A percentile compares a stretch with the other conserved stretches of the same genome.
phyloP scores from a whole-genome alignment of 2,329 filamentous ascomycete genomes.

The Clonostachys chloroleuca region DNA sequence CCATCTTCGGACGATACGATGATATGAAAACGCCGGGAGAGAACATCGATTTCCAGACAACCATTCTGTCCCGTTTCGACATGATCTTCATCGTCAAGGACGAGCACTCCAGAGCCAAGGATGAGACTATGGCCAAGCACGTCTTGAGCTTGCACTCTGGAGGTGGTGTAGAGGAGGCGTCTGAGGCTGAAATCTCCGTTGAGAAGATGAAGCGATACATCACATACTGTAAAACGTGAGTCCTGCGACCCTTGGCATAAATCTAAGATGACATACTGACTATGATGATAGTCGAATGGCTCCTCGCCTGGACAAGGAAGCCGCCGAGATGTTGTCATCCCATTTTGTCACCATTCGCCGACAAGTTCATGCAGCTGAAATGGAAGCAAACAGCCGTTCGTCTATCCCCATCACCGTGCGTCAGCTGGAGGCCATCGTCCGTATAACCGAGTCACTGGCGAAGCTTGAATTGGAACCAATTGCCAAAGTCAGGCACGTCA shows the following conservation, averaged over 20 bases:
- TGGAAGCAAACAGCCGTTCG: slow-evolving; percentile 84
- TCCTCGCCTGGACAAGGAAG: slow-evolving; percentile 82
- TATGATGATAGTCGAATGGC: slow-evolving; percentile 67
- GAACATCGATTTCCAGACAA: slow-evolving; percentile 99
- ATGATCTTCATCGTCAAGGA: slow-evolving; percentile 99
- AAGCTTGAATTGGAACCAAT: slow-evolving; percentile 84
- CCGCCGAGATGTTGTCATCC: slow-evolving; percentile 91
- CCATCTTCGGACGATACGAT: slow-evolving; percentile 96
- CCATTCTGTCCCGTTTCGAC: slow-evolving; percentile 95
- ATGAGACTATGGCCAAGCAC: slow-evolving; percentile 92
- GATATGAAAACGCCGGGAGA: slow-evolving; percentile 96
- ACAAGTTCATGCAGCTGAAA: slow-evolving; percentile 87
- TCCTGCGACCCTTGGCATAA: slow-evolving; percentile 9
- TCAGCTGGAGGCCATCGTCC: slow-evolving; percentile 94
- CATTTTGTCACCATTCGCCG: slow-evolving; percentile 96
- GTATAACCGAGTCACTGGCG: slow-evolving; percentile 92
- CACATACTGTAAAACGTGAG: slow-evolving; percentile 91
- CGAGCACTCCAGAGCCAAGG: slow-evolving; percentile 83
- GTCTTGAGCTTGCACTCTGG: slow-evolving; percentile 98
- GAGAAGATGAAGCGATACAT: slow-evolving; percentile 98
- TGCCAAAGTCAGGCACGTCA: slow-evolving; percentile 86
- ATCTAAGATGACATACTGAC: slow-evolving; percentile 16
- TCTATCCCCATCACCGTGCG: slow-evolving; percentile 97
- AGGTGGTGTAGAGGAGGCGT: slow-evolving; percentile 74
- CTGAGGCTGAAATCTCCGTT: slow-evolving; percentile 84